A percentile compares a stretch with the other conserved stretches of the same genome.
Evolutionary conservation across 2,329 filamentous ascomycete species (phyloP).

Genomic region (Drechslera avenae): DNA sequence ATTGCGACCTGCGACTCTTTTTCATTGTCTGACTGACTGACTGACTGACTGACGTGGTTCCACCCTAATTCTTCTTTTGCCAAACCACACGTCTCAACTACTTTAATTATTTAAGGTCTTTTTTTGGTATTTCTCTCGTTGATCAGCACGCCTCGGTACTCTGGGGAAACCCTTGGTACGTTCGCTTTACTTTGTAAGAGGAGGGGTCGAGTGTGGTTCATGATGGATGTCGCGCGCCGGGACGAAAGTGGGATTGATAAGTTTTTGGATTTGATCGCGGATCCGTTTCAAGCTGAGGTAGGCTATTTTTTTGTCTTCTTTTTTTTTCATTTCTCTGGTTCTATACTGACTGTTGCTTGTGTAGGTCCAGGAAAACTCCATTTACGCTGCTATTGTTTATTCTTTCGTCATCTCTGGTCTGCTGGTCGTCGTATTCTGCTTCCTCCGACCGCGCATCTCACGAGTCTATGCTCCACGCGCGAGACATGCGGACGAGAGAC

Average conservation of each 20-base stretch:
- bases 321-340: neutral
- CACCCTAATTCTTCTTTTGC: too few species aligned
- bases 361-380: slow-evolving; percentile 65
- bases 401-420: slow-evolving; percentile 76
- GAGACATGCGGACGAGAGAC: slow-evolving; percentile 89
- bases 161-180: neutral
- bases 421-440: slow-evolving; percentile 81
- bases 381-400: slow-evolving; percentile 79
- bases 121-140: too few species aligned
- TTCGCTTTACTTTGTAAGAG: slow-evolving; percentile 1
- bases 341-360: neutral
- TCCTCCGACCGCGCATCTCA: slow-evolving; percentile 86
- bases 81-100: too few species aligned
- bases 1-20: too few species aligned
- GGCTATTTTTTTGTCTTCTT: neutral
- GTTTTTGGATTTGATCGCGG: slow-evolving; percentile 49
- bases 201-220: slow-evolving; percentile 17
- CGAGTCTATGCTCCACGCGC: slow-evolving; percentile 92
- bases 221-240: slow-evolving; percentile 14
- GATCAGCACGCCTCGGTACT: too few species aligned
- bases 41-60: too few species aligned
- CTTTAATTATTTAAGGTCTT: too few species aligned
- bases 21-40: too few species aligned
- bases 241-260: slow-evolving; percentile 31
- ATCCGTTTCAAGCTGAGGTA: slow-evolving; percentile 48